Base-by-base conservation (phyloP, 2,329 filamentous ascomycete species). In the Apiospora pterosperma region DNA sequence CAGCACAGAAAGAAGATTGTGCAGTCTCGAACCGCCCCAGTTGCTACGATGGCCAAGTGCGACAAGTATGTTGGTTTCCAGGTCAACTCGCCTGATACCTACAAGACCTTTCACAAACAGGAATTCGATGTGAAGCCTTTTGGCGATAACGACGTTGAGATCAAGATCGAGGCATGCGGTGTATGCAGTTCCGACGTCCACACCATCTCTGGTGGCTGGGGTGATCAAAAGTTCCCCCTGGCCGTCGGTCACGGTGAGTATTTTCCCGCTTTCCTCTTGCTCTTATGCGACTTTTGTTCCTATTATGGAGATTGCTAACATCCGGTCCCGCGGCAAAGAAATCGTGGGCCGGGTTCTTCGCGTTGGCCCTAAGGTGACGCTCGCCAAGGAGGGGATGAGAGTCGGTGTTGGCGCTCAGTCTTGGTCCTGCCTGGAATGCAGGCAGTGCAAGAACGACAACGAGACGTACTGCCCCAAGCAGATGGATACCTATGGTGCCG, bases 111-210 rank as follows among this genome's bases (percentile, higher is more conserved):
- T 73, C 81, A 89, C 72, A 90, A 92, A 80, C 88, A 90, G 74
- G 77, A 94, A 82, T 93, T 92, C 82, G 86, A 89, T 71, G 88
- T 94, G 65, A 96, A 96, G 82, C 91, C 91, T 21, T 96, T 96
- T 76, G 92, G 90, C 69, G 92, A 94, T 76, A 86, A 92, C 78
- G 93, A 97, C 75, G 88, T 97, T 72, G 93, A 97, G 76, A 87
- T 97, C 79, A 91, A 94, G 82, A 90, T 97, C 72, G 89, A 93
- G 69, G 89, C 87, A 75, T 95, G 92, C 74, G 91, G 92, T 73
- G 84, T 93, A 62, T 93, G 90, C 76, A 87, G 89, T 70, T 90
- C 86, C 69, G 90, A 93, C 73, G 81, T 91, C 59, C 90, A 92
- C 79, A 92, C 88, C 66, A 84, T 92, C 74, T 87, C 77, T 72